phyloP scores from a whole-genome alignment of 2,329 filamentous ascomycete genomes.

The Colletotrichum sp. region DNA sequence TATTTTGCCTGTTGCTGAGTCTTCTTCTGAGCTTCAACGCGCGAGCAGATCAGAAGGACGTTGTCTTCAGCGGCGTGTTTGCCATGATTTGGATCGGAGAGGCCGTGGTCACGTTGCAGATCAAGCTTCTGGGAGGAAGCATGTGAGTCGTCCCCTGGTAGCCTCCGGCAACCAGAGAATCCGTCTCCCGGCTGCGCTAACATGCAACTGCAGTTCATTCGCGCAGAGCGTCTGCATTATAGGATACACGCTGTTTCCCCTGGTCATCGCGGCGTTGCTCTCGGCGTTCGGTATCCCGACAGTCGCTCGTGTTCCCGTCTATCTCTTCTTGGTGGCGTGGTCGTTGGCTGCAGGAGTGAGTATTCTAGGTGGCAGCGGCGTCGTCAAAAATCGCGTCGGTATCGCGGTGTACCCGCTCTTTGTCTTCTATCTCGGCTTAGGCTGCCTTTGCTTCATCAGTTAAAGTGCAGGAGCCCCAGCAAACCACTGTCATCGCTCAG shows the following conservation, averaged over 20 bases:
- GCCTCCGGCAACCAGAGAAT: not conserved
- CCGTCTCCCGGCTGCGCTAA: not conserved
- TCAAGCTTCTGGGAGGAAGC: conserved; percentile 93
- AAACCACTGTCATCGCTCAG: not conserved
- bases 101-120: conserved; percentile 96
- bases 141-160: conserved; percentile 69
- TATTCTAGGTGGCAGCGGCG: conserved; percentile 92
- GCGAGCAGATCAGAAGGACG: conserved; percentile 78
- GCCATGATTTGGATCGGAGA: conserved; percentile 97
- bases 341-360: conserved; percentile 94
- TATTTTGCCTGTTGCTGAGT: conserved; percentile 90
- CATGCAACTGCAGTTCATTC: conserved; percentile 72
- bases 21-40: conserved; percentile 87
- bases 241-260: conserved; percentile 95
- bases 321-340: conserved; percentile 87
- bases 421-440: conserved; percentile 92
- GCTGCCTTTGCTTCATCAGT: conserved; percentile 97
- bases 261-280: conserved; percentile 90
- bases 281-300: conserved; percentile 81
- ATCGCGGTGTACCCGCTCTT: conserved; percentile 95
- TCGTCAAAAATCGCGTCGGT: conserved; percentile 91
- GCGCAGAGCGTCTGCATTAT: conserved; percentile 98
- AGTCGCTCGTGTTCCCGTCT: conserved; percentile 87
- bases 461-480: conserved; percentile 45
- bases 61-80: conserved; percentile 96